Percentiles rank a stretch among this genome's conserved stretches.
These are phyloP conservation scores for Penicillium sp. DNA, from an alignment of 2,329 filamentous ascomycete species.

Conservation along the genomic window DNA sequence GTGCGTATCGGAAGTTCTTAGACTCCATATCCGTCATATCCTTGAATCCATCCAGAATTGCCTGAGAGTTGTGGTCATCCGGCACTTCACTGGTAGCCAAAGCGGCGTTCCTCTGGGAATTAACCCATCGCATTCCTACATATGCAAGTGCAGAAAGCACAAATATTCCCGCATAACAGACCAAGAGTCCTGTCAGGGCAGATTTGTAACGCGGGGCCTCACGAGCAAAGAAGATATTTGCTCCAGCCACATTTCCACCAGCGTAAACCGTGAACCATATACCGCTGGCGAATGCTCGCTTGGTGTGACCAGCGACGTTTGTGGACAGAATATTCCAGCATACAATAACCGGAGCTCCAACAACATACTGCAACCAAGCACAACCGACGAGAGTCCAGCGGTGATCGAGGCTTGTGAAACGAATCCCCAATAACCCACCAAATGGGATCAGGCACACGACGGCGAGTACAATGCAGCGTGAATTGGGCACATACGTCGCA, in stretches of 20 bases:
- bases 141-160: slow-evolving; percentile 31
- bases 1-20: slow-evolving; percentile 37
- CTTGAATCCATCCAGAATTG: slow-evolving; percentile 35
- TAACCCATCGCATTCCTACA: neutral
- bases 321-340: slow-evolving; percentile 53
- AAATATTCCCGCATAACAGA: slow-evolving; percentile 47
- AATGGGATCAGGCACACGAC: slow-evolving; percentile 36
- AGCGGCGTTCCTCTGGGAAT: neutral
- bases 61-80: slow-evolving; percentile 18
- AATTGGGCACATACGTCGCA: slow-evolving; percentile 47
- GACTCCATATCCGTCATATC: slow-evolving; percentile 40
- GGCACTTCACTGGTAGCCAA: neutral
- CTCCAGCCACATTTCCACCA: slow-evolving; percentile 51
- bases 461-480: slow-evolving; percentile 32
- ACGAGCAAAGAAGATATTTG: slow-evolving; percentile 48
- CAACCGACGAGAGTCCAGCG: slow-evolving; percentile 52
- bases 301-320: slow-evolving; percentile 54
- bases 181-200: slow-evolving; percentile 44
- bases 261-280: slow-evolving; percentile 52
- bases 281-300: slow-evolving; percentile 51
- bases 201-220: slow-evolving; percentile 49
- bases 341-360: slow-evolving; percentile 53
- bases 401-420: slow-evolving; percentile 34
- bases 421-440: slow-evolving; percentile 52
- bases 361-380: slow-evolving; percentile 53